phyloP scores from a whole-genome alignment of 108 stramenopile genomes.

The Skeletonema potamos region DNA sequence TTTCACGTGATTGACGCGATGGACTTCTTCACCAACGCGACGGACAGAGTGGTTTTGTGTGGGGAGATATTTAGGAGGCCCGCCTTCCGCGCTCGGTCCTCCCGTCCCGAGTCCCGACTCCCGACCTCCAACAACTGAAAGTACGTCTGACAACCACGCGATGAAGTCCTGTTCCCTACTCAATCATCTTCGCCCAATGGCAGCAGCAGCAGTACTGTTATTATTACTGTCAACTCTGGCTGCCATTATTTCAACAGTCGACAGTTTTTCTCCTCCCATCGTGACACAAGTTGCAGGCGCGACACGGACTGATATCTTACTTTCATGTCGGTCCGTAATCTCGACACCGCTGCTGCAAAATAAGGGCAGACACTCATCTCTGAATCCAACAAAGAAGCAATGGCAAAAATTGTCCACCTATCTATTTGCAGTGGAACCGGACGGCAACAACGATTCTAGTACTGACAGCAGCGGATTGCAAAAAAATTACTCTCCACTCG shows the following conservation, averaged over 20 bases:
- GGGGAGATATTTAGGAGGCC: no score
- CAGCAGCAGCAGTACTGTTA: background rate
- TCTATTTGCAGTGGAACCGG: background rate
- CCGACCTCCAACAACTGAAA: no score
- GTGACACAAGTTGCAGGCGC: background rate
- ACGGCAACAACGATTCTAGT: background rate
- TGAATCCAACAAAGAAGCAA: background rate
- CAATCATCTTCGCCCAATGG: background rate
- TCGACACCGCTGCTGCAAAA: background rate
- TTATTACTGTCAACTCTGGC: background rate
- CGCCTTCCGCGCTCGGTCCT: no score
- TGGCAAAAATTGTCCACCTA: background rate
- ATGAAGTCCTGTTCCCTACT: background rate
- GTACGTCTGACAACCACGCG: background rate
- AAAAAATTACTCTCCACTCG: constrained; percentile 33
- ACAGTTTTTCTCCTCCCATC: background rate
- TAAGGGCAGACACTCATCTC: background rate
- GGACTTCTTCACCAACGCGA: no score
- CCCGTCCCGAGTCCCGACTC: no score
- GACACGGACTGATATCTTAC: background rate
- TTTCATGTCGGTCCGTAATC: background rate
- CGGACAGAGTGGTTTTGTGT: no score
- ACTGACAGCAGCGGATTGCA: background rate
- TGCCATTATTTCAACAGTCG: background rate
- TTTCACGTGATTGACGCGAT: no score